Evolutionary conservation across 148 eudicot species (phyloP), one percentile per base, ranked within the genome.

Genomic region (Vaccinium macrocarpon): DNA sequence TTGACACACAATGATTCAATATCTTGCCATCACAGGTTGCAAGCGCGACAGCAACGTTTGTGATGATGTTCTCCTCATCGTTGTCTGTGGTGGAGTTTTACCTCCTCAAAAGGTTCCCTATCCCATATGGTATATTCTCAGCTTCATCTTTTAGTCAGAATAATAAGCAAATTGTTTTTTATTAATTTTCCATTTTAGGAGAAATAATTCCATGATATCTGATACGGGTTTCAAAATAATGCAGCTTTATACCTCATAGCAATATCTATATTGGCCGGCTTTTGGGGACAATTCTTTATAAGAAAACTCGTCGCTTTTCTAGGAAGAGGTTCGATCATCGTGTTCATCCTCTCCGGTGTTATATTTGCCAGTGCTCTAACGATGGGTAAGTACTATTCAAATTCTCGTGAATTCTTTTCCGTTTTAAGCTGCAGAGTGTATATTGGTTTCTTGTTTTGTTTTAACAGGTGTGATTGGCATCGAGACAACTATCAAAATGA

Each of bases 41-140:
- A 23, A 97, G 99, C 61, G 96, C 99, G 51, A 96, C 99, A 83
- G 99, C 99, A 56, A 96, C 99, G 4, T 96, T 97, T 84, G 99
- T 97, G 84, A 97, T 97, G 99, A 85, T 97, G 88, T 97, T 91
- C 84, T 97, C 99, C 12, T 92, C 99, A 73, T 97, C 99, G 62
- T 88, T 97, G 81, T 97, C 99, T 23, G 99, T 97, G 82, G 95
- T 97, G 84, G 99, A 97, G 90, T 97, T 96, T 75, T 95, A 97
- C 89, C 93, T 97, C 75, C 93, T 97, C 56, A 88, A 91, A 81
- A 90, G 98, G 81, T 97, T 97, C 85, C 99, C 99, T 6, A 92
- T 95, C 61, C 92, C 95, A 59, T 93, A 88, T 78, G 99, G 95
- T 96, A 89, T 23, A 83, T 84, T 81, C 86, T 66, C 71, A 3